phyloP scores from a whole-genome alignment of 106 monocot species.

The Apostasia ramifera region DNA sequence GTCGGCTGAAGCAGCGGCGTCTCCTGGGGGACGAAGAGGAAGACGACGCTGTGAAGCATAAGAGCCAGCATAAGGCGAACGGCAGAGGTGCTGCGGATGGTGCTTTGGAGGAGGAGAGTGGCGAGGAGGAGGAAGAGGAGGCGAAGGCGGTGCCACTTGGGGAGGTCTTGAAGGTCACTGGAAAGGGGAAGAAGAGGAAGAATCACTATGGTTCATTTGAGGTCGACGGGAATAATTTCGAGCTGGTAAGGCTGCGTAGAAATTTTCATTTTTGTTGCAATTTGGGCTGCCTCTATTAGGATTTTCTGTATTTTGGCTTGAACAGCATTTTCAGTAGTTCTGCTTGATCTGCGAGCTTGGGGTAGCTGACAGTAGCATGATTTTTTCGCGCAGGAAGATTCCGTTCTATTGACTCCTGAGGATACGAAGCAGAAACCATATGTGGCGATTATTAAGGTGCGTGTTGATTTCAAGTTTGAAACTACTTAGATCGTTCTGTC shows the following conservation, averaged over 20 bases:
- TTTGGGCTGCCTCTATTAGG: no score
- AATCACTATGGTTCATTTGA: constrained; percentile 75
- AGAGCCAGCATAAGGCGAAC: constrained; percentile 13
- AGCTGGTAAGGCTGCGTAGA: constrained; percentile 34
- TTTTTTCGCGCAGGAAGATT: constrained; percentile 58
- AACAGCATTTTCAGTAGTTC: no score
- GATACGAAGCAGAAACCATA: constrained; percentile 67
- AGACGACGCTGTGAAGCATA: constrained; percentile 8
- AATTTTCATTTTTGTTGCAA: no score
- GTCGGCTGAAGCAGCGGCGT: constrained; percentile 8
- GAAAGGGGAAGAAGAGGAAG: constrained; percentile 73
- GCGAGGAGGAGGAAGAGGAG: constrained; percentile 25
- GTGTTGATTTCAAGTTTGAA: neutral
- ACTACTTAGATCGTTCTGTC: neutral
- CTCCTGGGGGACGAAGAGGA: constrained; percentile 12
- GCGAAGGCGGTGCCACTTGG: constrained; percentile 61
- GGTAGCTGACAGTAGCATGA: neutral
- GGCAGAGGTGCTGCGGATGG: neutral
- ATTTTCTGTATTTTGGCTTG: no score
- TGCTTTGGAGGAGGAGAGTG: constrained; percentile 27
- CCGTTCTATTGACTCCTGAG: constrained; percentile 78
- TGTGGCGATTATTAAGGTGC: constrained; percentile 91
- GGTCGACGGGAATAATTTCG: constrained; percentile 67
- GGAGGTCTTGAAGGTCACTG: constrained; percentile 47
- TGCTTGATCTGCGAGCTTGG: no score